Base-by-base conservation (phyloP, 345 rosid species). In the Dovyalis caffra region DNA sequence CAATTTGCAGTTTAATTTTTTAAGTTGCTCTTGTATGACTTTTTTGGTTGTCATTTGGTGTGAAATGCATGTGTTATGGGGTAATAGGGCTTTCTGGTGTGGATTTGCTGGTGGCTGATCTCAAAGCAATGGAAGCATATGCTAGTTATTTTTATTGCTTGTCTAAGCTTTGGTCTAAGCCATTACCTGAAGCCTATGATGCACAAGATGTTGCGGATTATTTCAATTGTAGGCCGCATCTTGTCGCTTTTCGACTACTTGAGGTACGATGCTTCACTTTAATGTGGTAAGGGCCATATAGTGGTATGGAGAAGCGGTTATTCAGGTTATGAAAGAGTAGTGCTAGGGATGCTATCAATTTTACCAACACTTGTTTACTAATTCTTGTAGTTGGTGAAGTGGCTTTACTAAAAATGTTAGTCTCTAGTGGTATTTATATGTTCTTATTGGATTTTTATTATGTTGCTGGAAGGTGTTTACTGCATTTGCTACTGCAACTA, bases 81-180 rank as follows among this genome's bases (percentile, higher is more conserved):
- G 5, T 83, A 62, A 77, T 88, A 94, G 97, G 86, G 73, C 90
- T 95, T 74, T 73, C 92, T 68, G 90, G 94, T 73, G 80, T 89
- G 83, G 97, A 95, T 80, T 88, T 95, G 83, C 70, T 95, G 57
- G 89, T 90, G 94, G 97, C 97, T 79, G 99, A 95, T 80, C 87
- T 95, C 51, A 87, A 88, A 83, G 97, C 97, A n/a, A 79, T 95
- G 85, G 90, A 92, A 82, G 89, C 91, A 34, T 95, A 95, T 82
- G 82, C 82, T 68, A 74, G 77, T 67, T 92, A 90, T 82, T 80
- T 89, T 74, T 90, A 92, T 79, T 85, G 76, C 74, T 79, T 80
- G 25, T 87, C 94, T 31, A 90, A 86, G 86, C 40, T 83, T 61
- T 95, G 97, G 97, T 92, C 97, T 40, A 91, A 86, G 87, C 95